Evolutionary conservation across 2,329 filamentous ascomycete species (phyloP), one percentile per base, ranked within the genome.

Genomic region (Polytolypa hystricis): DNA sequence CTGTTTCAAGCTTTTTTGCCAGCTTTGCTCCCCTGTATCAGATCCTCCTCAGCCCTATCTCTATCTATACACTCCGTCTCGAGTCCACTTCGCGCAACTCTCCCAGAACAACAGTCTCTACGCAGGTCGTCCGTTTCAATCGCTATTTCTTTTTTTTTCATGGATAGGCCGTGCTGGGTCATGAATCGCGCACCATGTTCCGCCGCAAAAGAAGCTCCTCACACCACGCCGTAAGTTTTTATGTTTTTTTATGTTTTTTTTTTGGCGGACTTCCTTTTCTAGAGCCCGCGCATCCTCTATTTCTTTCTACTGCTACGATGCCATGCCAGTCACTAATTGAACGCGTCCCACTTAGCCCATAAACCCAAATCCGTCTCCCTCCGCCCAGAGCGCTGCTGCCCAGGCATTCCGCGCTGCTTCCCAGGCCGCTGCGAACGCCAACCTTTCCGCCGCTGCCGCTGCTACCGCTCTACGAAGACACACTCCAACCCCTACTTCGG

Each of bases 391-490:
- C 31, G 85, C 85, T 39, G 86, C 87, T 42, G 77, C 77, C 42
- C 81, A 83, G 57, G 87, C 86, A 40, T 93, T 89, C 60, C 71
- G 81, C 53, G 77, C 74, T 48, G 77, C 74, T 48, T 77, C 71
- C 52, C 71, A 74, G 57, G 60, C 72, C 49, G 73, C 79, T 47
- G 67, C 79, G 48, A 73, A 73, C 58, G 67, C 65, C 41, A 77
- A 75, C 40, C 70, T 94, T 29, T 93, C 87, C 27, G 80, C 82
- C 23, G 84, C 87, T 5, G 89, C 89, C 9, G 87, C 89, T 5
- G 86, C 85, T 11, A 79, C 86, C 18, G 87, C 87, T 31, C 71
- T 96, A 40, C 79, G 81, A 53, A 82, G 81, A 30, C 76, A 82
- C 47, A 79, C 84, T 7, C 78, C 78, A 35, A 79, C 82, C 2